A percentile compares a stretch with the other conserved stretches of the same genome.
phyloP scores from a whole-genome alignment of 805 yeast genomes.

The Ogataea sp. region DNA sequence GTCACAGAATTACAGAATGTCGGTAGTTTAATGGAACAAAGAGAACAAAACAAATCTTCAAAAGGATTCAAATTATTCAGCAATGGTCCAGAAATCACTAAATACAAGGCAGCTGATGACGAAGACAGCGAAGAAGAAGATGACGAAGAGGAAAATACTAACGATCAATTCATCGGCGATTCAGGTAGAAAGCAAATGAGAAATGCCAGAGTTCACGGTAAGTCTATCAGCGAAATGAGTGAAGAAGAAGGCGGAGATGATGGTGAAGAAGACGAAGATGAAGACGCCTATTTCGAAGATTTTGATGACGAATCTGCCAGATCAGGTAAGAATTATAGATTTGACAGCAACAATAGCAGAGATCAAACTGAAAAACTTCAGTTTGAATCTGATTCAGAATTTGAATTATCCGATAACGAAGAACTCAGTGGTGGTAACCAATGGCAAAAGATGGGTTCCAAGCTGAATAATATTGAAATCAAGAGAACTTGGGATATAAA shows the following conservation, averaged over 20 bases:
- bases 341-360: constrained; percentile 8
- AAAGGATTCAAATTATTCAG: constrained; percentile 72
- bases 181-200: constrained; percentile 64
- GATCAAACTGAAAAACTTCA: constrained; percentile 24
- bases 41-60: constrained; percentile 37
- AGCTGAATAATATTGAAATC: constrained; percentile 42
- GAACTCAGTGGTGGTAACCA: constrained; percentile 28
- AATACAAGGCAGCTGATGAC: constrained; percentile 32
- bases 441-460: constrained; percentile 48
- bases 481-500: constrained; percentile 70
- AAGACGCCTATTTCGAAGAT: constrained; percentile 27
- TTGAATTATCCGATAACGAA: constrained; percentile 32
- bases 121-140: constrained; percentile 30
- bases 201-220: constrained; percentile 50
- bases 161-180: constrained; percentile 25
- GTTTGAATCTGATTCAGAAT: constrained; percentile 46
- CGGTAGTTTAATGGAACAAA: constrained; percentile 39
- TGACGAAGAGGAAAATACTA: constrained; percentile 23
- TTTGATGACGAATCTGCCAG: constrained; percentile 31
- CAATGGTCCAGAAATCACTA: constrained; percentile 25
- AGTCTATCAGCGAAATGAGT: constrained; percentile 35
- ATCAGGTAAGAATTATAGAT: constrained; percentile 36
- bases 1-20: constrained; percentile 78
- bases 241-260: constrained; percentile 40
- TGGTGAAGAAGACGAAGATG: constrained; percentile 32